Evolutionary conservation across 2,329 filamentous ascomycete species (phyloP).

Genomic region (Sporothrix variecibatus): DNA sequence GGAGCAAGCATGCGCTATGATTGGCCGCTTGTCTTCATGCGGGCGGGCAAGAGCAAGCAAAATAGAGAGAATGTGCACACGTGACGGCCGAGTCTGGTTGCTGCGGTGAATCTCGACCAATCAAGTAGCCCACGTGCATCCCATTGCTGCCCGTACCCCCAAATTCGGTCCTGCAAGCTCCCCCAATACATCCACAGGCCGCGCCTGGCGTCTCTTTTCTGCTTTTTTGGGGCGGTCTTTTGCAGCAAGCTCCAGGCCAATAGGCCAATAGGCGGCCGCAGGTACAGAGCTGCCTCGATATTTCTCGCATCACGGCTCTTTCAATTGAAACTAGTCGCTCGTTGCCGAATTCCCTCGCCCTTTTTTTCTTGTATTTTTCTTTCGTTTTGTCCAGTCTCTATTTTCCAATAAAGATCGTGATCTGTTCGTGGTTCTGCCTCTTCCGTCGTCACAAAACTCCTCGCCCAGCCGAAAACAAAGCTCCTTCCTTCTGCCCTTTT

Average conservation of each 20-base stretch:
- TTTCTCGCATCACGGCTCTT: constrained; percentile 1
- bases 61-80: background rate
- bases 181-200: background rate
- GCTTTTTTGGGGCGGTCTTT: background rate
- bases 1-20: background rate
- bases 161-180: background rate
- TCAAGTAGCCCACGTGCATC: constrained; percentile 40
- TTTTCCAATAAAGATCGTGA: background rate
- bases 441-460: background rate
- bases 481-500: background rate
- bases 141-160: background rate
- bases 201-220: background rate
- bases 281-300: background rate
- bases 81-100: background rate
- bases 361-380: background rate
- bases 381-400: background rate
- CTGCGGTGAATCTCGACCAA: constrained; percentile 30
- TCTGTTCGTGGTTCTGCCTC: background rate
- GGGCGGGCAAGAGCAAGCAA: background rate
- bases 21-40: constrained; percentile 4
- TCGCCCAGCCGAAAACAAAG: background rate
- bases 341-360: constrained; percentile 3
- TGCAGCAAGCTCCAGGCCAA: background rate
- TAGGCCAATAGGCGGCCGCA: background rate
- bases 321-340: background rate